These are phyloP conservation scores for Suillus subluteus DNA, from an alignment of 768 basidiomycete genomes.

Conservation along the genomic window DNA sequence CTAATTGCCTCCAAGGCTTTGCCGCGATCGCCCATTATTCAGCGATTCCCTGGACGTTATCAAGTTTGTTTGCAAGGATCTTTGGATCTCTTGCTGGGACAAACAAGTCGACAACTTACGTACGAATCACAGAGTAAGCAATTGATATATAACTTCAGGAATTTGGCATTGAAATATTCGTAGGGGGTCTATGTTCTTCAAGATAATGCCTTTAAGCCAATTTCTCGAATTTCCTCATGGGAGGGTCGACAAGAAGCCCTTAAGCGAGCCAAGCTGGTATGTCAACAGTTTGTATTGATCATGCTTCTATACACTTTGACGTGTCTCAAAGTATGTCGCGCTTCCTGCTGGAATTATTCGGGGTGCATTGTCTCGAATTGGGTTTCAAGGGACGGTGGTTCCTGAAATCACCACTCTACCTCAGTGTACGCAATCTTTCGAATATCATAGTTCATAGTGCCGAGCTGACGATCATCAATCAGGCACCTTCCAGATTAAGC, in stretches of 20 bases:
- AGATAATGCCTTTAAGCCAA: constrained; percentile 88
- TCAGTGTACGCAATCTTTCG: constrained; percentile 62
- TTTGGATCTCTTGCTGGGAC: constrained; percentile 92
- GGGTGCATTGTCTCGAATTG: constrained; percentile 79
- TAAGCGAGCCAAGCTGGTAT: constrained; percentile 69
- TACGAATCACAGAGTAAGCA: constrained; percentile 86
- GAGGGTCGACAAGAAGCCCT: constrained; percentile 76
- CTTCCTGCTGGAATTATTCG: constrained; percentile 85
- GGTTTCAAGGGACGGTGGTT: constrained; percentile 71
- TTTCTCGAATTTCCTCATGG: constrained; percentile 80
- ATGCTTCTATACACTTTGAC: constrained; percentile 10
- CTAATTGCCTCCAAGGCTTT: constrained; percentile 53
- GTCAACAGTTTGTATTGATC: constrained; percentile 21
- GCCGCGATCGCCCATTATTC: constrained; percentile 74
- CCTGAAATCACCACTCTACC: constrained; percentile 83
- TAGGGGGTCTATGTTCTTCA: constrained; percentile 94
- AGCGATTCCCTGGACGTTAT: constrained; percentile 85
- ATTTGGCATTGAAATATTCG: background rate
- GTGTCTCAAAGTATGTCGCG: constrained; percentile 66
- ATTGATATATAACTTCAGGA: background rate
- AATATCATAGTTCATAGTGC: background rate
- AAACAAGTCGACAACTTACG: constrained; percentile 96
- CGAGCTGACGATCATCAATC: constrained; percentile 4
- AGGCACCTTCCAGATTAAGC: constrained; percentile 86
- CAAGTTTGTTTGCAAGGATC: constrained; percentile 95